Evolutionary conservation across 2,329 filamentous ascomycete species (phyloP).

Genomic region (Exophiala oligosperma): DNA sequence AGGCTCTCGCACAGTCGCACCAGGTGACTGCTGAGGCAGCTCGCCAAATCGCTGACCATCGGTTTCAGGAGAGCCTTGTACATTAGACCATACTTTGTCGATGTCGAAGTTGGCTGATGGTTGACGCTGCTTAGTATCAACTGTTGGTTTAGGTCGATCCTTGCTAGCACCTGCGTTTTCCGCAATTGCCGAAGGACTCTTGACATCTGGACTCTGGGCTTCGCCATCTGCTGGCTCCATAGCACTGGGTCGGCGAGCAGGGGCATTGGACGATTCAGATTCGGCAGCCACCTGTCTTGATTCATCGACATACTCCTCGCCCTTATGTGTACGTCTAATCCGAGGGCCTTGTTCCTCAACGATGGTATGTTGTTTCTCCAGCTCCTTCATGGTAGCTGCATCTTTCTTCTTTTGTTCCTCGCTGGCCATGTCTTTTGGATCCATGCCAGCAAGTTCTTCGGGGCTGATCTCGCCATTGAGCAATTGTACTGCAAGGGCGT

Average conservation of each 20-base stretch:
- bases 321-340: conserved; percentile 89
- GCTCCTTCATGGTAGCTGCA: conserved; percentile 55
- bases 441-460: conserved; percentile 81
- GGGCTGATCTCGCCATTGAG: conserved; percentile 72
- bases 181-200: conserved; percentile 13
- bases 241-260: conserved; percentile 37
- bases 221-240: conserved; percentile 37
- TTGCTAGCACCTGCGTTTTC: conserved; percentile 6
- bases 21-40: conserved; percentile 47
- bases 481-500: conserved; percentile 72
- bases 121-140: conserved; percentile 49
- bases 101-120: conserved; percentile 73
- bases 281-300: conserved; percentile 57
- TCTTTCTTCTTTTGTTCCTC: conserved; percentile 75
- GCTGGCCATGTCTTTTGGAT: conserved; percentile 84
- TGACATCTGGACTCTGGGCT: conserved; percentile 29
- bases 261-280: conserved; percentile 48
- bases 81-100: conserved; percentile 79
- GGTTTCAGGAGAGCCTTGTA: conserved; percentile 51
- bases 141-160: conserved; percentile 36
- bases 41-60: conserved; percentile 42
- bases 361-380: conserved; percentile 70
- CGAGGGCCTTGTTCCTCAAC: conserved; percentile 70
- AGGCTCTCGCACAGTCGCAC: conserved; percentile 25
- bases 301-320: conserved; percentile 83